phyloP scores from a whole-genome alignment of 495 filamentous ascomycete genomes.

The Mycothermus thermophilus region DNA sequence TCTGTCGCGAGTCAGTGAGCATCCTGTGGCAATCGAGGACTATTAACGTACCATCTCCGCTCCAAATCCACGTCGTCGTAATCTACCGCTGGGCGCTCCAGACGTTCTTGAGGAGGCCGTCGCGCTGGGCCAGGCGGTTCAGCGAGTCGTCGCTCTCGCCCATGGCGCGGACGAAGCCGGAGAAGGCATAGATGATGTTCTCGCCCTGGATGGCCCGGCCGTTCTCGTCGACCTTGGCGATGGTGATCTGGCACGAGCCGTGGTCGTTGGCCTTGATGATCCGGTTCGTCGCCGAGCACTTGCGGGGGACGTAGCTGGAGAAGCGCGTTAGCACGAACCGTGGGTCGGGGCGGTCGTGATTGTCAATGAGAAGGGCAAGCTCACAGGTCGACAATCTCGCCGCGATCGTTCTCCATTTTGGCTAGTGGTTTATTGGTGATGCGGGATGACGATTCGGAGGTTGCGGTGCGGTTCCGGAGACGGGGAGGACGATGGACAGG shows the following conservation, averaged over 20 bases:
- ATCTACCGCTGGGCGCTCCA: slow-evolving; percentile 75
- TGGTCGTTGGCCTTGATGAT: slow-evolving; percentile 99
- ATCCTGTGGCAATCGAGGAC: not conserved
- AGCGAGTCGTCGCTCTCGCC: slow-evolving; percentile 94
- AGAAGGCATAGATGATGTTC: slow-evolving; percentile 93
- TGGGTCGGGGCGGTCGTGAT: slow-evolving; percentile 2
- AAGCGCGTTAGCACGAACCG: too few species aligned
- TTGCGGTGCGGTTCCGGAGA: slow-evolving; percentile 16
- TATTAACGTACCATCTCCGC: slow-evolving; percentile 14
- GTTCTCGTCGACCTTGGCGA: slow-evolving; percentile 94
- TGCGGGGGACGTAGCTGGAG: slow-evolving; percentile 92
- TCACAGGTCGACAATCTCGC: slow-evolving; percentile 98
- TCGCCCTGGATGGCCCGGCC: slow-evolving; percentile 86
- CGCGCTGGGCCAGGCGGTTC: slow-evolving; percentile 88
- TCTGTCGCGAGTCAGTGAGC: slow-evolving; percentile 6
- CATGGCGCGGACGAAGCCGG: slow-evolving; percentile 94
- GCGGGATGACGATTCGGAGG: slow-evolving; percentile 15
- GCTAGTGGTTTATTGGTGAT: slow-evolving; percentile 18
- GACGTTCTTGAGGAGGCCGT: slow-evolving; percentile 91
- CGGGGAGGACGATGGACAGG: too few species aligned
- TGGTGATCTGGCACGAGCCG: slow-evolving; percentile 79
- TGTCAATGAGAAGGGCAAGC: slow-evolving; percentile 5
- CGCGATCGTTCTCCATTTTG: slow-evolving; percentile 37
- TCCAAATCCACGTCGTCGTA: slow-evolving; percentile 6
- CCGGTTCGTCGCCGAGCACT: slow-evolving; percentile 87